Base-by-base conservation (phyloP, 164 flowering plant genomes). In the Echeveria elegans region DNA sequence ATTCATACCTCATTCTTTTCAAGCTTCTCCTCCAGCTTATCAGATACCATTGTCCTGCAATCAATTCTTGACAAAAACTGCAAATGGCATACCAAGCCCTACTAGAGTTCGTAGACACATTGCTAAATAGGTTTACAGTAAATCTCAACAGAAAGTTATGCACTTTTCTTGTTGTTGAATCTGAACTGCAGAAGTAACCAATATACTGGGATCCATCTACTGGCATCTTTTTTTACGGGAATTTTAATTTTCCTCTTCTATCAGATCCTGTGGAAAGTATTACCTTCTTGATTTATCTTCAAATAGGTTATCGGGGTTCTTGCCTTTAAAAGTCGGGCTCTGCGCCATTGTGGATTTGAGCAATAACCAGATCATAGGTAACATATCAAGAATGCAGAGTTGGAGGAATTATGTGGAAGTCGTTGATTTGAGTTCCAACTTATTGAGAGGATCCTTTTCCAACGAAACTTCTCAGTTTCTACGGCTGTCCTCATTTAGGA, bases 331-430 rank as follows among this genome's bases (percentile, higher is more conserved):
- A 66, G 68, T 84, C 24, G 92, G 90, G 28, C 82, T 77, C 68
- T 84, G 90, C 69, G 77, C 84, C 52, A 58, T 82, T 30, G 73
- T 89, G 64, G 96, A 89, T 71, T 73, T 89, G 72, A 85, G 90
- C 69, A 78, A 79, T 45, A 87, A 89, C 68, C 66, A 60, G 76
- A 72, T 89, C 66, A 76, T 89, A 4, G 96, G 93, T 30, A 71
- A 84, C 69, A 16, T 89, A 12, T 82, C 91, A 29, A 75, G 80
- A 43, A 74, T 83, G 19, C 79, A 72, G 72, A 43, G 72, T 70
- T 89, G 96, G 96, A 89, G 89, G 21, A 82, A 83, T 69, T 78
- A 84, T 77, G 82, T 86, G 21, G 91, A 86, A 75, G 73, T 71
- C 47, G 74, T 89, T 67, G 72, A 82, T 30, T 68, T 88, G 68